Base-by-base conservation (phyloP, 345 rosid genomes). In the Sapria himalayana region DNA sequence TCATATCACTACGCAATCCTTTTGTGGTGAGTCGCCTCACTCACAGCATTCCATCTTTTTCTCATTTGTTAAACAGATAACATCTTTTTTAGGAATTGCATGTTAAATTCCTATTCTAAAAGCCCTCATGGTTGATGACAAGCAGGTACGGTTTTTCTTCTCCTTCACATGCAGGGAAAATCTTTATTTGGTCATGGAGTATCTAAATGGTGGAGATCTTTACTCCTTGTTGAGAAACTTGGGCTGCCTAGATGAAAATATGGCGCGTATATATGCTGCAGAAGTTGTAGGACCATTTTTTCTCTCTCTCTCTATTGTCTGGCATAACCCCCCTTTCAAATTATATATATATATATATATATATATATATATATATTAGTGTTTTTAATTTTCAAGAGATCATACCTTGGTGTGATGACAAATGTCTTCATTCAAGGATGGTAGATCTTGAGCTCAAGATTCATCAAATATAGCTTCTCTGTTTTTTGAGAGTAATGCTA, bases 151-250 rank as follows among this genome's bases (percentile, higher is more conserved):
- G 15, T 74, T 89, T 59, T 89, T 79, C 76, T 89, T 78, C 71
- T 89, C 94, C 47, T 89, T 89, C 79, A 82, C 98, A 27, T 79
- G 94, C 73, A 76, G 82, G 57, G 94, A 89, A 54, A 89, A 82
- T 69, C 93, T 89, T 43, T 89, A 89, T 62, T 51, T 89, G 43
- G 98, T 89, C 37, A 89, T 89, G 98, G 98, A 89, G 70, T 82
- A 82, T 60, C 62, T 82, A 61, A 89, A 89, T 57, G 94, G 93
- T 4, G 98, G 98, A 58, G 98, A 89, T 55, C 94, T 89, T 37
- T 82, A 59, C 69, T 89, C 98, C 48, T 48, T 89, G 37, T 58
- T 89, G 67, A 73, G 70, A 71, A 82, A 70, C 50, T 68, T 89
- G 39, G 91, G 98, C 35, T 82, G 94, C 77, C 69, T 89, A 41